These are phyloP conservation scores for Colletotrichum zoysiae DNA, from an alignment of 2,329 filamentous ascomycete species.

Conservation along the genomic window DNA sequence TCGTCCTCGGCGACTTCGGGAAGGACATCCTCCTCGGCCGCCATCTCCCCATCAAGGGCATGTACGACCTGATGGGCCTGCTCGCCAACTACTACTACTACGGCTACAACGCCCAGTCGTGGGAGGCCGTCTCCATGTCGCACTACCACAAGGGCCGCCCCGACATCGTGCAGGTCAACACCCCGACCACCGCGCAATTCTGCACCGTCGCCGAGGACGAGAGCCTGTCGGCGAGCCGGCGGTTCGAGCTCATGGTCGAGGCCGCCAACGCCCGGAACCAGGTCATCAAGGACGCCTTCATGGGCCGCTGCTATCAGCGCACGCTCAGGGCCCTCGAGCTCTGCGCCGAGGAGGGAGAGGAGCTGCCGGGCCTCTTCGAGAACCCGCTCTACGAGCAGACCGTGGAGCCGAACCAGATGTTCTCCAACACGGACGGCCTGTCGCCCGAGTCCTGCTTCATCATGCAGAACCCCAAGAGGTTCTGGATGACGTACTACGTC, in stretches of 20 bases:
- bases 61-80: slow-evolving; percentile 42
- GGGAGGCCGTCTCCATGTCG: slow-evolving; percentile 43
- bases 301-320: slow-evolving; percentile 14
- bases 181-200: slow-evolving; percentile 38
- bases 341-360: slow-evolving; percentile 14
- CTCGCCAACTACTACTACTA: slow-evolving; percentile 44
- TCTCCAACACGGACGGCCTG: slow-evolving; percentile 7
- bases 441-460: slow-evolving; percentile 14
- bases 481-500: slow-evolving; percentile 15
- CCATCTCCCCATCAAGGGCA: slow-evolving; percentile 39
- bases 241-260: slow-evolving; percentile 5
- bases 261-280: slow-evolving; percentile 12
- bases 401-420: slow-evolving; percentile 14
- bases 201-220: slow-evolving; percentile 36
- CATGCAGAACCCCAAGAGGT: slow-evolving; percentile 15
- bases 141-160: slow-evolving; percentile 45
- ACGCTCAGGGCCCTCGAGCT: slow-evolving; percentile 16
- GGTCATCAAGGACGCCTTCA: slow-evolving; percentile 9
- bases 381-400: slow-evolving; percentile 14
- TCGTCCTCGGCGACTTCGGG: slow-evolving; percentile 34
- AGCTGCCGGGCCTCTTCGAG: neutral
- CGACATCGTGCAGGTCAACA: slow-evolving; percentile 44
- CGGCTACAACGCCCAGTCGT: slow-evolving; percentile 43
- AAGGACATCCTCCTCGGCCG: slow-evolving; percentile 24
- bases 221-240: neutral